Evolutionary conservation across 768 basidiomycete species (phyloP).

Genomic region (Tulasnella calospora): DNA sequence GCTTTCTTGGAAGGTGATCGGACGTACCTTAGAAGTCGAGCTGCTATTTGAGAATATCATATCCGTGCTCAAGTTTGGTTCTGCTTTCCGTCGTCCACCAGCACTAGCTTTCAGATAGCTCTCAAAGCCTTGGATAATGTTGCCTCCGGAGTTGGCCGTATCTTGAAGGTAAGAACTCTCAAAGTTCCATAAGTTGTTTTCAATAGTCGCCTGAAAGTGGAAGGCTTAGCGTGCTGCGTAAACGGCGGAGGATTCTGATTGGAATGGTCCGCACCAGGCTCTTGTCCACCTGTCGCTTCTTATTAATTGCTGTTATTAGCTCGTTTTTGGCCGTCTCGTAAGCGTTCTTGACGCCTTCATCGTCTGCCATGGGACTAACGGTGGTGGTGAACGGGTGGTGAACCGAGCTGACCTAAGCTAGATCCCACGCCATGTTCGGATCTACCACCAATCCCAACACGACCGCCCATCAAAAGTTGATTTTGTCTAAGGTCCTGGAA

Average conservation of each 20-base stretch:
- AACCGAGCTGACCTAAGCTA: neutral
- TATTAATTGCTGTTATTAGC: constrained; percentile 64
- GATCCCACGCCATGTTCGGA: neutral
- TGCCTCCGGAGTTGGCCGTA: constrained; percentile 75
- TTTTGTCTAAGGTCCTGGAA: too few relatives aligned
- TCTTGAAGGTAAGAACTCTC: constrained; percentile 74
- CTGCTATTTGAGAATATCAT: constrained; percentile 81
- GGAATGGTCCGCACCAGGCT: constrained; percentile 54
- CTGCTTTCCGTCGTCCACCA: constrained; percentile 54
- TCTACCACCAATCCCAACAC: neutral
- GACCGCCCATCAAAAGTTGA: too few relatives aligned
- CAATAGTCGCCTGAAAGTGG: constrained; percentile 60
- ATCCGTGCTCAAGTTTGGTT: constrained; percentile 72
- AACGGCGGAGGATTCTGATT: neutral
- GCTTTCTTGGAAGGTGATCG: neutral
- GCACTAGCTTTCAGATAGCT: constrained; percentile 77
- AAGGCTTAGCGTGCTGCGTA: constrained; percentile 1
- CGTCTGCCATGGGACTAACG: constrained; percentile 12
- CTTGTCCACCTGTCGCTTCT: constrained; percentile 70
- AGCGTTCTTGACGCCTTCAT: constrained; percentile 17
- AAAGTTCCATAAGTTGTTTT: constrained; percentile 71
- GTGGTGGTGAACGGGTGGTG: neutral
- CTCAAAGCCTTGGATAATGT: constrained; percentile 84
- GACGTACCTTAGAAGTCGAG: constrained; percentile 62
- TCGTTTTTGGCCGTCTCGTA: constrained; percentile 74